Conservation (phyloP, 2,329 filamentous ascomycete genomes). For the Colletotrichum nymphaeae region DNA sequence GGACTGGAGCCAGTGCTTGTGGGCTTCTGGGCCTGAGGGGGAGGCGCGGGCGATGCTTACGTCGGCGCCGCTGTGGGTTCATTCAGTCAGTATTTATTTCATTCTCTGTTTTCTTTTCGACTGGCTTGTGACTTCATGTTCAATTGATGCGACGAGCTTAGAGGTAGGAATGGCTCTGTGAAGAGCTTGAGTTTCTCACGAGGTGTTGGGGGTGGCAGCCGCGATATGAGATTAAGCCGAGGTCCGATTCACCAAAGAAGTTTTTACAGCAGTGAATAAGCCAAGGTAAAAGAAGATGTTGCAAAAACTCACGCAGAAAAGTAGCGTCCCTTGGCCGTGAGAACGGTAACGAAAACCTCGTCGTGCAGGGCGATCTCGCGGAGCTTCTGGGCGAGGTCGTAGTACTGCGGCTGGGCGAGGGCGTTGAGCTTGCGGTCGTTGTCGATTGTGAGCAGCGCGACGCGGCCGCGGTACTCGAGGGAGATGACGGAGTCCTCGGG, state of each 20-base stretch:
- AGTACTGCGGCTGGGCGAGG: constrained; percentile 78
- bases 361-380: constrained; percentile 82
- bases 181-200: neutral
- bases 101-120: neutral
- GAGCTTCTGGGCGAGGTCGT: constrained; percentile 77
- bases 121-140: neutral
- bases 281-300: too few relatives aligned
- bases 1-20: constrained; percentile 69
- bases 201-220: neutral
- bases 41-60: constrained; percentile 67
- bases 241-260: neutral
- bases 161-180: neutral
- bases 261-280: too few relatives aligned
- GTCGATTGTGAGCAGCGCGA: constrained; percentile 85
- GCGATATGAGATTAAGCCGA: neutral
- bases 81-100: neutral
- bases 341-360: constrained; percentile 85
- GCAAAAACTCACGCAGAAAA: constrained; percentile 82
- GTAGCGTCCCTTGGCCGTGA: constrained; percentile 83
- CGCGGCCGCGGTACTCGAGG: constrained; percentile 54
- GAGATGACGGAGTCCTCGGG: constrained; percentile 43
- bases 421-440: constrained; percentile 90
- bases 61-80: constrained; percentile 77
- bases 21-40: constrained; percentile 50
- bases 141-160: neutral